phyloP scores from a whole-genome alignment of 768 basidiomycete species.

The Baorangia bicolor region DNA sequence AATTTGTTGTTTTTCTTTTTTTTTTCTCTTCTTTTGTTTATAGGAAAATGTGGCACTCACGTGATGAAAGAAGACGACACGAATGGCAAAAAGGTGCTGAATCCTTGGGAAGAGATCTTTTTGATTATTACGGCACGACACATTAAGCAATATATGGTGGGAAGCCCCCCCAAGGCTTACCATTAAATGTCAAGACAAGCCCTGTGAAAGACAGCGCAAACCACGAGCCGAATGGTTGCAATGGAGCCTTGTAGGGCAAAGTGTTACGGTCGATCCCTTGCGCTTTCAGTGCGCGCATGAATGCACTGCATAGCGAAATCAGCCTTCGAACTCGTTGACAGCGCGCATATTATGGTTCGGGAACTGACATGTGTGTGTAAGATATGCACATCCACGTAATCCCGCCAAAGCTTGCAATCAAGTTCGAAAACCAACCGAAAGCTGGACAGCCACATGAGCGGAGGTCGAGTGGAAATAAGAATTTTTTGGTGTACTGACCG shows the following conservation, averaged over 20 bases:
- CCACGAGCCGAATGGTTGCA: slow-evolving; percentile 61
- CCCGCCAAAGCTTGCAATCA: slow-evolving; percentile 31
- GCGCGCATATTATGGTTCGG: slow-evolving; percentile 4
- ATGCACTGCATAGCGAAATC: slow-evolving; percentile 14
- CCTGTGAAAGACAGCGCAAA: slow-evolving; percentile 52
- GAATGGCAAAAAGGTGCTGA: slow-evolving; percentile 37
- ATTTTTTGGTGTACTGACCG: slow-evolving; percentile 36
- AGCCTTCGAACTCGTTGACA: slow-evolving; percentile 5
- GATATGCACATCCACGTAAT: slow-evolving; percentile 38
- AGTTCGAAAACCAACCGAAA: slow-evolving; percentile 28
- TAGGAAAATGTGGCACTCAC: slow-evolving; percentile 34
- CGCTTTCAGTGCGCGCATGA: slow-evolving; percentile 27
- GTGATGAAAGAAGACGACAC: slow-evolving; percentile 60
- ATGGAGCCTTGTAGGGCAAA: slow-evolving; percentile 56
- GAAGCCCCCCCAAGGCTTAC: slow-evolving; percentile 17
- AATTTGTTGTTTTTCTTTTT: neutral
- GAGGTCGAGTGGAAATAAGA: slow-evolving; percentile 24
- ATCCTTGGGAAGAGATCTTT: slow-evolving; percentile 11
- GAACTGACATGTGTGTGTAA: slow-evolving; percentile 26
- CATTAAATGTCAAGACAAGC: slow-evolving; percentile 60
- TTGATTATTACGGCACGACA: slow-evolving; percentile 6
- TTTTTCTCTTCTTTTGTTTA: neutral
- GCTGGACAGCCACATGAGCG: slow-evolving; percentile 14
- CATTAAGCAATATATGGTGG: slow-evolving; percentile 7
- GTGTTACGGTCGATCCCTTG: slow-evolving; percentile 43